Evolutionary conservation across 169 alveolate species (phyloP), one percentile per base, ranked within the genome.

Genomic region (Plasmodium cynomolgi): DNA sequence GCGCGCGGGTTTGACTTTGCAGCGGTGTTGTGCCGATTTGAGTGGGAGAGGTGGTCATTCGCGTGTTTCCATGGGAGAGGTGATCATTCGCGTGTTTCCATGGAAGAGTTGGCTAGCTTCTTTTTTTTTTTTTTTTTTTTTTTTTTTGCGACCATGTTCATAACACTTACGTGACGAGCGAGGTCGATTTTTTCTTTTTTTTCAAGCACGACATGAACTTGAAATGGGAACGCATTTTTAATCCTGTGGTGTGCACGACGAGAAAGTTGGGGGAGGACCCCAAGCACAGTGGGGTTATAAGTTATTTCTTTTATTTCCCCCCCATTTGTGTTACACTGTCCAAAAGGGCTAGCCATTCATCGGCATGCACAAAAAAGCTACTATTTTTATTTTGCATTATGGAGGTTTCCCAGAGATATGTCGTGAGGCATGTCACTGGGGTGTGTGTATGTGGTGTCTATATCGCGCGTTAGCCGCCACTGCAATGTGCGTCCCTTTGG

Each of bases 91-190:
- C n/a, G 17, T 0, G 58, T 11, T 0, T 11, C 17, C 58, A n/a
- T 47, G 58, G 5, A 9, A 0, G 0, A 47, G n/a, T 47, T 11
- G 58, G 58, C 5, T 47, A 47, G 58, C n/a, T 47, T 7, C 11
- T 83, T 13, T 23, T 20, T 83, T 56, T 20, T 7, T 8, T 58
- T 83, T 34, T 23, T 81, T 81, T 39, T 81, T 81, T 81, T 79
- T 79, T 79, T 79, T 79, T 79, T 79, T 79, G 34, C 34, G 34
- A 71, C 23, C 34, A 2, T n/a, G 34, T 71, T 13, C 20, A 29
- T 5, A 3, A 34, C 80, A 3, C 9, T n/a, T 71, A n/a, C 34
- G 80, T 71, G 15, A 29, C 34, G 80, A 71, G 31, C 80, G 34
- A 71, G 34, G 15, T 9, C 44, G 44, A 11, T 72, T 72, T 72